Conservation (phyloP, 371 early-diverging fungal species). For the Rhizopus delemar region DNA sequence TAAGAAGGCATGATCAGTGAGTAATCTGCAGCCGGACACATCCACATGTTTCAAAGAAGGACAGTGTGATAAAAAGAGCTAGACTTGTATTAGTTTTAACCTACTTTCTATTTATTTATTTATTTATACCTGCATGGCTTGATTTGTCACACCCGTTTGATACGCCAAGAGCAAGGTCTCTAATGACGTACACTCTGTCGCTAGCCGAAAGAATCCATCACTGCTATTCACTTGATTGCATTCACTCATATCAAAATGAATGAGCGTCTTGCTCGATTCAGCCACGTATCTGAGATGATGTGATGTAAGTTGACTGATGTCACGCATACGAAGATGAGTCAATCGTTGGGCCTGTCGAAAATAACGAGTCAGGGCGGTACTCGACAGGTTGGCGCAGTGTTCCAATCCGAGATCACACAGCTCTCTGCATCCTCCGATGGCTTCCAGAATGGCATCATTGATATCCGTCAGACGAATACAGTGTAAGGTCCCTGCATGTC, state of each 20-base stretch:
- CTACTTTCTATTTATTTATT: not conserved
- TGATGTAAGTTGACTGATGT: constrained; percentile 36
- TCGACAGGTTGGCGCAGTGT: constrained; percentile 35
- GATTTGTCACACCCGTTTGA: constrained; percentile 41
- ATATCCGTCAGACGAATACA: constrained; percentile 44
- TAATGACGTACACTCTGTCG: constrained; percentile 27
- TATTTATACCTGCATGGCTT: constrained; percentile 33
- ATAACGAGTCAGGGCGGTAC: constrained; percentile 26
- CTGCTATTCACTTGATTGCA: constrained; percentile 29
- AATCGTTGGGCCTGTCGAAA: constrained; percentile 18
- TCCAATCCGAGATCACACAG: constrained; percentile 43
- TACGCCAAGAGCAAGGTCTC: constrained; percentile 34
- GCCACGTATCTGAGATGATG: constrained; percentile 30
- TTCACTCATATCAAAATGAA: constrained; percentile 45
- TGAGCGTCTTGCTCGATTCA: constrained; percentile 15
- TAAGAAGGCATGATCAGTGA: constrained; percentile 34
- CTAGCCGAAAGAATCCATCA: constrained; percentile 30
- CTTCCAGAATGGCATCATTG: constrained; percentile 32
- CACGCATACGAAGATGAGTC: constrained; percentile 38
- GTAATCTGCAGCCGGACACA: constrained; percentile 29
- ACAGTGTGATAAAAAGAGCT: constrained; percentile 25
- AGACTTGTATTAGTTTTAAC: not conserved
- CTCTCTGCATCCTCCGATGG: constrained; percentile 29
- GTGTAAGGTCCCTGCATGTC: constrained; percentile 31
- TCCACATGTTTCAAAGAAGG: constrained; percentile 28